phyloP scores from a whole-genome alignment of 352 stramenopile genomes.

The Globisporangium carolinianum region DNA sequence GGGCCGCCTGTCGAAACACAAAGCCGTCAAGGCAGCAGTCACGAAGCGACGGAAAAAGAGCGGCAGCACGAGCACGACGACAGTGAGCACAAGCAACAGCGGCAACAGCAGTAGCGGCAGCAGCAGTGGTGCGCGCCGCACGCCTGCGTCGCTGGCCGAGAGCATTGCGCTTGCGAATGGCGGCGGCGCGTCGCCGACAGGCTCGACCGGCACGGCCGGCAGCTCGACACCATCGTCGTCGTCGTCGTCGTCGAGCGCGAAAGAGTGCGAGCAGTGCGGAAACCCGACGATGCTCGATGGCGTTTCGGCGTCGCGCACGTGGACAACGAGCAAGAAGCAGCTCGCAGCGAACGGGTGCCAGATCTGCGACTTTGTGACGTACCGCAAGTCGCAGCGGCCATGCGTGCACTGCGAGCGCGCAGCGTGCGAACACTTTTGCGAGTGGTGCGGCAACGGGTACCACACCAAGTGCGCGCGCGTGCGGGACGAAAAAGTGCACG shows the following conservation, averaged over 20 bases:
- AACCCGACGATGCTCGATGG: conserved; percentile 26
- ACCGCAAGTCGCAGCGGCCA: conserved; percentile 54
- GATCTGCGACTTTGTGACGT: conserved; percentile 77
- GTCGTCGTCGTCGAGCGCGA: conserved; percentile 11
- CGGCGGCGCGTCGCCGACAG: conserved; percentile 4
- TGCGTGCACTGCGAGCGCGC: conserved; percentile 57
- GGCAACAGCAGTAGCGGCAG: conserved; percentile 3
- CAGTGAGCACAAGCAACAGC: neutral
- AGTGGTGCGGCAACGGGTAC: conserved; percentile 80
- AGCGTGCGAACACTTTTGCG: conserved; percentile 75
- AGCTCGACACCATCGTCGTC: conserved; percentile 14
- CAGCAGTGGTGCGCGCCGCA: conserved; percentile 25
- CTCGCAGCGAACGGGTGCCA: conserved; percentile 49
- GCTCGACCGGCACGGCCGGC: conserved; percentile 10
- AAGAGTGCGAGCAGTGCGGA: conserved; percentile 49
- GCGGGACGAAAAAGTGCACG: conserved; percentile 42
- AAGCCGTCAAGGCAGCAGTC: conserved; percentile 12
- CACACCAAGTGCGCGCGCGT: conserved; percentile 61
- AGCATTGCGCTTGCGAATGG: conserved; percentile 12
- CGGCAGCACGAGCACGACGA: neutral
- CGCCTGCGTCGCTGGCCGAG: conserved; percentile 4
- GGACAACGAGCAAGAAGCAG: conserved; percentile 41
- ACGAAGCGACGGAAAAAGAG: conserved; percentile 12
- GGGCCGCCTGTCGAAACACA: conserved; percentile 16
- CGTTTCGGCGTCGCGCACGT: conserved; percentile 29